Conservation (phyloP, 2,329 filamentous ascomycete species). For the Aspergillus sp. region DNA sequence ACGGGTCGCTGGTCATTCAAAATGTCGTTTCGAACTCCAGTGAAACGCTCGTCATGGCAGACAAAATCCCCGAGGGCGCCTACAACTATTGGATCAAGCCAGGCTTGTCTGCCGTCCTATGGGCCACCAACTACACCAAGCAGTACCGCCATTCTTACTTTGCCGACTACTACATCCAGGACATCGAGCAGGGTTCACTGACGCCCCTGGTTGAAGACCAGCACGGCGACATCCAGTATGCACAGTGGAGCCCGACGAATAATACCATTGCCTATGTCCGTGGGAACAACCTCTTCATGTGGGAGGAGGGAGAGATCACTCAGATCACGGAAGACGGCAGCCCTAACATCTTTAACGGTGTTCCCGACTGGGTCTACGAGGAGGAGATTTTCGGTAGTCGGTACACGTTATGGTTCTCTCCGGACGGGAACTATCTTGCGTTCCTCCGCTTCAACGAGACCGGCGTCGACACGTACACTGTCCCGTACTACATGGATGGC, state of each 20-base stretch:
- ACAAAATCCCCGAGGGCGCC: constrained; percentile 47
- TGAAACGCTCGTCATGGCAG: constrained; percentile 49
- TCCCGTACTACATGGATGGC: constrained; percentile 58
- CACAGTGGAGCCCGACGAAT: constrained; percentile 49
- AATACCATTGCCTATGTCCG: constrained; percentile 58
- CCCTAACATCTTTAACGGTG: constrained; percentile 74
- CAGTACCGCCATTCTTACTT: constrained; percentile 61
- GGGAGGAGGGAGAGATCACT: constrained; percentile 44
- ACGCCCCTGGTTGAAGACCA: constrained; percentile 51
- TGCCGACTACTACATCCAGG: constrained; percentile 56
- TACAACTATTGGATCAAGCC: constrained; percentile 54
- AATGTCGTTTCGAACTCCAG: constrained; percentile 52
- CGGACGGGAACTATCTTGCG: constrained; percentile 72
- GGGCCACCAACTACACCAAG: constrained; percentile 57
- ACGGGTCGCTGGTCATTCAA: constrained; percentile 50
- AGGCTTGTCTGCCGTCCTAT: constrained; percentile 50
- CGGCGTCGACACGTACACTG: constrained; percentile 55
- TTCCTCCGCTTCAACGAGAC: constrained; percentile 80
- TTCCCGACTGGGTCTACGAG: constrained; percentile 93
- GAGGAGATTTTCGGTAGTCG: constrained; percentile 67
- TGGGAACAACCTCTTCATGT: constrained; percentile 56
- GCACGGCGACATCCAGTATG: constrained; percentile 57
- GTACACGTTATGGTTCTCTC: constrained; percentile 84
- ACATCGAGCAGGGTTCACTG: constrained; percentile 42
- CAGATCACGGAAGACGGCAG: constrained; percentile 77